Conservation (phyloP, 2,329 filamentous ascomycete genomes). For the Clarireedia hainanense region DNA sequence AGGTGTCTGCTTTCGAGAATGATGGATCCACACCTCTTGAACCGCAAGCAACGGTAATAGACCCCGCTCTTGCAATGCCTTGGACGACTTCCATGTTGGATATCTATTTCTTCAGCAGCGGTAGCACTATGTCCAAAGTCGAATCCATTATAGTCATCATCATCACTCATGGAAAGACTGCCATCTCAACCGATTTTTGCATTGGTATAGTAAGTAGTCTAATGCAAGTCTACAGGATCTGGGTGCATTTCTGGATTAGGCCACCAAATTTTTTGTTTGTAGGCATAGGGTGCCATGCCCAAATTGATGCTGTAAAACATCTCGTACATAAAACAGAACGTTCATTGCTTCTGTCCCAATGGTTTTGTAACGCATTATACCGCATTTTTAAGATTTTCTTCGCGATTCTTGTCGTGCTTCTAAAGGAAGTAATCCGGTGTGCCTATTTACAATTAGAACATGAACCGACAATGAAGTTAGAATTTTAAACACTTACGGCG, state of each 20-base stretch:
- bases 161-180: neutral
- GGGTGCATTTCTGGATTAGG: constrained; percentile 10
- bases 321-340: constrained; percentile 21
- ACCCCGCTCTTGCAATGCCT: too few species aligned
- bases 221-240: constrained; percentile 27
- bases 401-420: constrained; percentile 18
- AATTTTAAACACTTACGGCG: constrained; percentile 52
- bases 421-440: constrained; percentile 99
- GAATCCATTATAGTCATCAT: neutral
- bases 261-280: constrained; percentile 4
- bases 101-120: too few species aligned
- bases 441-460: constrained; percentile 34
- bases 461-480: neutral
- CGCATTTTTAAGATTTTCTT: constrained; percentile 8
- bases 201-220: constrained; percentile 24
- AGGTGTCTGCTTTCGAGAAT: too few species aligned
- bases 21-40: too few species aligned
- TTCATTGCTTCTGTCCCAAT: constrained; percentile 18
- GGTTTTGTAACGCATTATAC: constrained; percentile 4
- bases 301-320: constrained; percentile 13
- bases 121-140: too few species aligned
- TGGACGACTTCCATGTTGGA: too few species aligned
- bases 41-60: too few species aligned
- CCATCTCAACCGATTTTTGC: constrained; percentile 17
- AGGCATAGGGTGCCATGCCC: constrained; percentile 10